Base-by-base conservation (phyloP, 176 grass and related monocot species). In the Hordeum marinum region DNA sequence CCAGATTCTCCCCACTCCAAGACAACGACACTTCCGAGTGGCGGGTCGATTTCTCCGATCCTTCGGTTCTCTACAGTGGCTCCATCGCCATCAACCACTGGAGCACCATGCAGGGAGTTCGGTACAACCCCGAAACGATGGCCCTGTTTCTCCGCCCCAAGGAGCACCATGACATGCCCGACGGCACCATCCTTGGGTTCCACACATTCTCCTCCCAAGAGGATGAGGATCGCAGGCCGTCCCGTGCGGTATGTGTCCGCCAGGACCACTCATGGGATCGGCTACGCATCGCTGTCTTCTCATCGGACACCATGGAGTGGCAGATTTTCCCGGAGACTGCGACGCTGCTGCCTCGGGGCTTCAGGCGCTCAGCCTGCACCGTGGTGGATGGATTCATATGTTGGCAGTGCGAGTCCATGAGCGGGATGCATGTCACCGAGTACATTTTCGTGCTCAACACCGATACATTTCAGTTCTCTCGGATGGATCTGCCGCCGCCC, bases 281-380 rank as follows among this genome's bases (percentile, higher is more conserved):
- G 6, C 11, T 25, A 8, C 68, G 39, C 3, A 0, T 72, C n/a
- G 39, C 68, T 26, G n/a, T 72, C 68, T 72, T 72, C 68, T 72
- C 68, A 72, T 72, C 68, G 6, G 24, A 45, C 39, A 72, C 68
- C 6, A 72, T 72, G 68, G n/a, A 45, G 68, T 72, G 68, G 68
- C 68, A 72, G 12, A 45, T 72, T 8, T 45, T 26, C n/a, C 68
- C 68, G 68, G 68, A 72, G 68, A 24, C 3, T 4, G 39, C 39
- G 39, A 45, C 68, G n/a, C 39, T 14, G 39, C 68, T 72, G 68
- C 39, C 68, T 1, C 21, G 14, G 5, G 68, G 68, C n/a, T 3
- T 43, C 6, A 43, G 14, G n/a, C 2, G 3, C n/a, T 15, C 68
- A 15, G 3, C 0, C 11, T 11, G 68, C 68, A 72, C n/a, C 21